Conservation (phyloP, 1,284 basidiomycete genomes). For the Trichosporon ovoides region DNA sequence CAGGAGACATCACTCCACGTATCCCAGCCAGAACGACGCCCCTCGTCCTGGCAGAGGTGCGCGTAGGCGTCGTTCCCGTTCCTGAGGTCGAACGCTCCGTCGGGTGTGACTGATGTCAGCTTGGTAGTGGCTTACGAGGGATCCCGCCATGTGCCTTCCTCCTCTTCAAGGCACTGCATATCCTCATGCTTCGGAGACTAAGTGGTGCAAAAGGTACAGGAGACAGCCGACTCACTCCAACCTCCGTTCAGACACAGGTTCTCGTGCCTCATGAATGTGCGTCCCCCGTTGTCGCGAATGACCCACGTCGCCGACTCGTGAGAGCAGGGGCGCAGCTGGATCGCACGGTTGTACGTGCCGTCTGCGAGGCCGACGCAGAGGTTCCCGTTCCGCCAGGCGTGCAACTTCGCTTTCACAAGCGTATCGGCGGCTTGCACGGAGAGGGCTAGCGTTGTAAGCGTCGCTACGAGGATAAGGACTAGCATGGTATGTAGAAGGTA, state of each 20-base stretch:
- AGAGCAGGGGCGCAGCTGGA: neutral
- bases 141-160: too few species aligned
- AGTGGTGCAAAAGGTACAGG: too few species aligned
- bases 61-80: neutral
- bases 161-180: too few species aligned
- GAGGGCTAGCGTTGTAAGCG: too few species aligned
- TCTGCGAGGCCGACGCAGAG: neutral
- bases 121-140: neutral
- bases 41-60: neutral
- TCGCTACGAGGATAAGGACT: too few species aligned
- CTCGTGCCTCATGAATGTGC: neutral
- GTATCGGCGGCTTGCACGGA: too few species aligned
- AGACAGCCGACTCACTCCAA: neutral
- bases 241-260: neutral
- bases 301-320: neutral
- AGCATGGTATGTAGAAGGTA: too few species aligned
- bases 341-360: slow-evolving; percentile 1
- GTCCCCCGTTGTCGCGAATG: neutral
- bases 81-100: neutral
- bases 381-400: neutral
- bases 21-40: neutral
- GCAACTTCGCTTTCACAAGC: neutral
- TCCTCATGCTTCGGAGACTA: too few species aligned
- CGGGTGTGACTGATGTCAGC: neutral
- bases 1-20: neutral